These are phyloP conservation scores for Kwoniella sp. DNA, from an alignment of 768 basidiomycete species.

Conservation along the genomic window DNA sequence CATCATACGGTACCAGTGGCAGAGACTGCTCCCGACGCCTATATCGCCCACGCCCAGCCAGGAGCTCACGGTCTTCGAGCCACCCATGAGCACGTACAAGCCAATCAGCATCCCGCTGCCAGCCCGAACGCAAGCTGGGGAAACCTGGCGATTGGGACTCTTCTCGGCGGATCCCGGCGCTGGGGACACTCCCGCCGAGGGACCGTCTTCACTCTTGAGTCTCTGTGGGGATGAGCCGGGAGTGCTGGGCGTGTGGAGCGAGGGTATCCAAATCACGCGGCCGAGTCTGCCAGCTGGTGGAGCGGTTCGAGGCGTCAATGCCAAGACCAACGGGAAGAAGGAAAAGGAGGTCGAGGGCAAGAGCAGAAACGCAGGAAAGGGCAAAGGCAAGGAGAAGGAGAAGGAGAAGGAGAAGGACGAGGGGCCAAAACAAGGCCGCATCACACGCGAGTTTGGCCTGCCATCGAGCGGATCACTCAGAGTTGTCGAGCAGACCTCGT, in stretches of 20 bases:
- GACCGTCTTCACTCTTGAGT: background rate
- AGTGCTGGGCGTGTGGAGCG: conserved; percentile 41
- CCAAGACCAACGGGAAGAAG: conserved; percentile 60
- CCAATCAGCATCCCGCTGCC: conserved; percentile 67
- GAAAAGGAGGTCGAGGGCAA: conserved; percentile 7
- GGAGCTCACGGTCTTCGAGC: conserved; percentile 70
- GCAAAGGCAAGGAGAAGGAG: conserved; percentile 15
- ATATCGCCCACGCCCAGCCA: conserved; percentile 15
- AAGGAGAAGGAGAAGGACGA: conserved; percentile 34
- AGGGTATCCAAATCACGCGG: conserved; percentile 33
- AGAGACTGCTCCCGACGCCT: conserved; percentile 15
- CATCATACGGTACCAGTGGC: conserved; percentile 73
- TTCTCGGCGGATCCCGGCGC: conserved; percentile 8
- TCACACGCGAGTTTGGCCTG: conserved; percentile 26
- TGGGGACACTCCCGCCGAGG: background rate
- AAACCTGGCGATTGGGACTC: conserved; percentile 66
- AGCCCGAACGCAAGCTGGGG: conserved; percentile 55
- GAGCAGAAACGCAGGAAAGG: background rate
- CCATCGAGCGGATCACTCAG: conserved; percentile 48
- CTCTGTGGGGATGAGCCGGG: conserved; percentile 3
- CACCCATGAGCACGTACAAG: conserved; percentile 66
- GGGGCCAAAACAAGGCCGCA: conserved; percentile 27
- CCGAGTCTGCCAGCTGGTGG: background rate
- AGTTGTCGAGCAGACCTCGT: conserved; percentile 76
- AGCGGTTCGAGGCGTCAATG: background rate